phyloP scores from a whole-genome alignment of 345 rosid species.

The Psidium friedrichsthalianum region DNA sequence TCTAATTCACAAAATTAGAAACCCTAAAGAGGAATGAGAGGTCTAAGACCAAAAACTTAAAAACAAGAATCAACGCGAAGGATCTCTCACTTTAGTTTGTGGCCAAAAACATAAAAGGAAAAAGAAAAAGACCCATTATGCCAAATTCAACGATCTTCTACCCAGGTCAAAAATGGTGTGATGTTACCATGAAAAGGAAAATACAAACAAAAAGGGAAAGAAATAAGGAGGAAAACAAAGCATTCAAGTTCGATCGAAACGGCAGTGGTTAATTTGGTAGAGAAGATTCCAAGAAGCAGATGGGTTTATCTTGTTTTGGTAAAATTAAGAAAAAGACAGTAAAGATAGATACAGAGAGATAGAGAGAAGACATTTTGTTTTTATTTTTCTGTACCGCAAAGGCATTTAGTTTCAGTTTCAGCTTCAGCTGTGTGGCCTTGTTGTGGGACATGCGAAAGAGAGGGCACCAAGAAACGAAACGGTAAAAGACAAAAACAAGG shows the following conservation, averaged over 20 bases:
- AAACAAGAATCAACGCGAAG: background rate
- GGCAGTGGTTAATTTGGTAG: background rate
- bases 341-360: background rate
- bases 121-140: background rate
- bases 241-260: background rate
- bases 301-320: background rate
- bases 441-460: background rate
- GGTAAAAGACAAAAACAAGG: background rate
- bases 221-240: background rate
- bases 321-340: background rate
- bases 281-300: background rate
- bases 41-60: no score
- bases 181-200: background rate
- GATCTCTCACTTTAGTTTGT: background rate
- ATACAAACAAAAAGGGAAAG: background rate
- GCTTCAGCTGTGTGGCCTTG: background rate
- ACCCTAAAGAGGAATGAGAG: no score
- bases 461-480: background rate
- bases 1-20: no score
- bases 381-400: background rate
- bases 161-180: background rate
- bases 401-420: background rate
- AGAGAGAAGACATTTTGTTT: background rate
- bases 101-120: background rate
- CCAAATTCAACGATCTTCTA: background rate